Base-by-base conservation (phyloP, 768 basidiomycete species). In the Pleurotus platypus region DNA sequence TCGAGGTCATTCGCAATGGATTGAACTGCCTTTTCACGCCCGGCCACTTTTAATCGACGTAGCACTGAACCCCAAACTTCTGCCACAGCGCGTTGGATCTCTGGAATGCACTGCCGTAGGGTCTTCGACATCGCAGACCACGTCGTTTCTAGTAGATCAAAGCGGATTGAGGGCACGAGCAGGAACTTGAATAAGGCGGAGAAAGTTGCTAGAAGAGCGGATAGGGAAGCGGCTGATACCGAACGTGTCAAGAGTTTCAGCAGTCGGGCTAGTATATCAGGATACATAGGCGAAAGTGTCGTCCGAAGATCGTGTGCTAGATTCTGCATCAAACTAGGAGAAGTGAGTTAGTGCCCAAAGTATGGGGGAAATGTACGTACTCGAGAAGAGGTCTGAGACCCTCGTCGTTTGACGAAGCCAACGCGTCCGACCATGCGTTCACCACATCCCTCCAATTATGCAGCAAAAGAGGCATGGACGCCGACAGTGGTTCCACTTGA, bases 1-100 rank as follows among this genome's bases (percentile, higher is more conserved):
- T 72, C 75, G 7, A 81, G 67, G 56, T 79, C 74, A 27, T 73
- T 69, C 1, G 78, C 78, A 65, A 95, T 74, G 12, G 90, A 57
- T 2, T 64, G 62, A 4, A 92, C 77, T 0, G 85, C 81, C 47
- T 76, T 75, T 54, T 81, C 82, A 27, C 89, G 74, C 6, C 78
- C 75, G 11, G 79, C 75, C 1, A 74, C 70, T 68, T 91, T 90
- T 53, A 94, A 71, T 62, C 90, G 79, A 49, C 94, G 77, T 43
- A 96, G 64, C 0, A 88, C 79, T 0, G 82, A 83, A 0, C 86
- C 91, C 95, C 92, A 97, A 3, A 92, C 91, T 65, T 97, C 93
- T 0, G 92, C 88, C 8, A 90, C 79, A 1, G 89, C 84, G 22
- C 89, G 74, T 64, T 89, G 89, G 2, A 92, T 80, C 57, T 94